These are phyloP conservation scores for Lanmaoa pseudosensibilis DNA, from an alignment of 768 basidiomycete species.

Conservation along the genomic window DNA sequence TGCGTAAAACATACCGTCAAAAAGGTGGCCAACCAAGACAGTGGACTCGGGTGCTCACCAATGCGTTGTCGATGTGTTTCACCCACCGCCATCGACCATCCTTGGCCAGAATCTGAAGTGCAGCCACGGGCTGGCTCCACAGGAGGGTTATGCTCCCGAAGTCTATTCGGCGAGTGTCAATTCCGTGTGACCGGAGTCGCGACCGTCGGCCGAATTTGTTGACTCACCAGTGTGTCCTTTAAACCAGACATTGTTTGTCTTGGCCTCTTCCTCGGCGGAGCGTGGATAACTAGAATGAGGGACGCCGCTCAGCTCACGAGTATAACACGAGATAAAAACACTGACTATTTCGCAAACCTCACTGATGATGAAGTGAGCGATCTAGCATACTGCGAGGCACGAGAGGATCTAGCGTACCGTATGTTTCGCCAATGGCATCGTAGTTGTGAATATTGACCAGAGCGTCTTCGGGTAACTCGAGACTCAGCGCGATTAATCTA, in stretches of 20 bases:
- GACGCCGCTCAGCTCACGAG: background rate
- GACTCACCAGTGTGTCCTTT: conserved; percentile 57
- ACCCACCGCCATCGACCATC: conserved; percentile 60
- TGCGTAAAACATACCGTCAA: conserved; percentile 17
- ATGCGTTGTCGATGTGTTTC: conserved; percentile 55
- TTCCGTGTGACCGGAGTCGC: background rate
- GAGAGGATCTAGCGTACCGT: conserved; percentile 30
- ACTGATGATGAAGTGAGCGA: conserved; percentile 34
- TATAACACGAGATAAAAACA: background rate
- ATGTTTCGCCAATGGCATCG: conserved; percentile 42
- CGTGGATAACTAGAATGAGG: conserved; percentile 45
- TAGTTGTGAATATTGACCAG: conserved; percentile 50
- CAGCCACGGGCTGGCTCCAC: conserved; percentile 61
- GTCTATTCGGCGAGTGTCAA: conserved; percentile 33
- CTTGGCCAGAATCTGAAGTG: conserved; percentile 52
- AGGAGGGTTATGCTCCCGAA: conserved; percentile 57
- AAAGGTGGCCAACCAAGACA: background rate
- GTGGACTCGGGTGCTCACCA: conserved; percentile 35
- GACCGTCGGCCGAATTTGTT: too few species aligned
- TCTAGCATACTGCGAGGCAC: background rate
- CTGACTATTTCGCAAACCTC: conserved; percentile 68
- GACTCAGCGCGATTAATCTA: conserved; percentile 50
- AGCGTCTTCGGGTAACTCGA: conserved; percentile 55
- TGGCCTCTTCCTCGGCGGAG: conserved; percentile 46
- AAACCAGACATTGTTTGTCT: conserved; percentile 56